Evolutionary conservation across 164 flowering plant genomes (phyloP), one percentile per base, ranked within the genome.

Genomic region (Liriodendron chinense): DNA sequence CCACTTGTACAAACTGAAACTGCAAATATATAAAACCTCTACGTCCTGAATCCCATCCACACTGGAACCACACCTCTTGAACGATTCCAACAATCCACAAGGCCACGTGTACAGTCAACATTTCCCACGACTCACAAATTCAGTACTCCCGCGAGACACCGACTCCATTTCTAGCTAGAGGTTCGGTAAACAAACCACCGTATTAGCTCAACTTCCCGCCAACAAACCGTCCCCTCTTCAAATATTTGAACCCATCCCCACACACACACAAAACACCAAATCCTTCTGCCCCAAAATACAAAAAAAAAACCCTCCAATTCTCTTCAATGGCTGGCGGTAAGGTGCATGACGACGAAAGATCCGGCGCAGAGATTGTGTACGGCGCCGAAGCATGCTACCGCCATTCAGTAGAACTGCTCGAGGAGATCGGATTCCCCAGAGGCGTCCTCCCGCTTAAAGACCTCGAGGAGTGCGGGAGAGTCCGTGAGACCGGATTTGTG

Each of bases 381-480:
- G 98, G 98, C 12, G 28, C 88, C 0, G 94, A 90, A 70, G 92
- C 80, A 1, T 92, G 98, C 83, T 70, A 83, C 57, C 81, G 75
- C 13, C 87, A 84, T 9, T 89, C 97, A 6, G 25, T 86, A 0
- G 91, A 87, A 70, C 86, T 92, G 18, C 86, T 94, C 3, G 78
- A 81, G 26, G 98, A 94, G 77, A 81, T 94, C 1, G 98, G 98
- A 1, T 92, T 94, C 70, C 98, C 98, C 1, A 86, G 79, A 49
- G 97, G 97, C 0, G 90, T 93, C 0, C 81, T 94, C 12, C 96
- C 97, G 0, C 72, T 92, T 69, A 63, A 84, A 74, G 91, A 92
- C 66, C 88, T 95, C 0, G 94, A 69, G 47, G 98, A 95, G 80
- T 95, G 98, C 34, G 98, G 98, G 24, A 71, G 88, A 66, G 93